Conservation (phyloP, 1,284 basidiomycete species). For the Cryptococcus amylolentus region DNA sequence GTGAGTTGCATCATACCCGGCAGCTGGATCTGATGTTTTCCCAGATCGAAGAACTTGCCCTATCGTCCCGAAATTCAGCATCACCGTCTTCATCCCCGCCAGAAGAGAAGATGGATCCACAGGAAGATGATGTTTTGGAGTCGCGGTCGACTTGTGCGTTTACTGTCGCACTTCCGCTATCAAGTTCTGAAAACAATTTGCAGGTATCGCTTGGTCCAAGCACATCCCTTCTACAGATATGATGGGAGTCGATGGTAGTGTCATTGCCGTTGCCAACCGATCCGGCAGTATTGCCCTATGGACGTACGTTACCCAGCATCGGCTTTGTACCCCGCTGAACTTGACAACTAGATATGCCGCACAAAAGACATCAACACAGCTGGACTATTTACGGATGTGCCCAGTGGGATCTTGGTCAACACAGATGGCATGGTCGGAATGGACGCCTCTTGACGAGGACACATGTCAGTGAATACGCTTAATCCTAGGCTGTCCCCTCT, state of each 20-base stretch:
- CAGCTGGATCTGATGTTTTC: not conserved
- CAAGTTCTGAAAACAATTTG: too few species aligned
- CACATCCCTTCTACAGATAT: conserved; percentile 13
- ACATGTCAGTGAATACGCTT: conserved; percentile 15
- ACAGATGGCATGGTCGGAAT: conserved; percentile 31
- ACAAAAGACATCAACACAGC: too few species aligned
- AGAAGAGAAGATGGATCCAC: conserved; percentile 1
- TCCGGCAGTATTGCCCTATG: conserved; percentile 33
- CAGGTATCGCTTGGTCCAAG: conserved; percentile 36
- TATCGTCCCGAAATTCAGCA: not conserved
- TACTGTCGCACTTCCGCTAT: too few species aligned
- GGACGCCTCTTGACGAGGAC: conserved; percentile 15
- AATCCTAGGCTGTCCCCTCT: too few species aligned
- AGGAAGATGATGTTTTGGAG: conserved; percentile 15
- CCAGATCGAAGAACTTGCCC: conserved; percentile 36
- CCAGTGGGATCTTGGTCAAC: too few species aligned
- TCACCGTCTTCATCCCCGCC: too few species aligned
- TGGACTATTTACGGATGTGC: too few species aligned
- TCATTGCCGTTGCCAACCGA: conserved; percentile 36
- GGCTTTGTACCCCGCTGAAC: not conserved
- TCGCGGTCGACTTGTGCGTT: conserved; percentile 26
- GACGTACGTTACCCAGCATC: conserved; percentile 19
- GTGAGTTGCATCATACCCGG: not conserved
- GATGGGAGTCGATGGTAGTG: conserved; percentile 29
- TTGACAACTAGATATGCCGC: too few species aligned